phyloP scores from a whole-genome alignment of 1,284 basidiomycete genomes.

The Lentinus polychrous region DNA sequence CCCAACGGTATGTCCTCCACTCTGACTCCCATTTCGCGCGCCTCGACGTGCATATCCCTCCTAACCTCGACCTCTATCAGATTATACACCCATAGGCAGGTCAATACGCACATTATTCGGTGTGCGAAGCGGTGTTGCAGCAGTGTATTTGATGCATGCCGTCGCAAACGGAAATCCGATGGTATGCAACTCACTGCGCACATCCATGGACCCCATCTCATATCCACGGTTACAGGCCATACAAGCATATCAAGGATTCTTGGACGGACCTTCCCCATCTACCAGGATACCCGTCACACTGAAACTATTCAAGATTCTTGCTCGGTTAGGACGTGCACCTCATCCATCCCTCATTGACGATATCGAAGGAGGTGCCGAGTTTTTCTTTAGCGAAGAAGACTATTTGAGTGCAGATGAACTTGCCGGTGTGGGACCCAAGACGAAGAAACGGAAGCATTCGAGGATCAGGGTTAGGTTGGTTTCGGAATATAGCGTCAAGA shows the following conservation, averaged over 20 bases:
- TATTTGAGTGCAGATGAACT: constrained; percentile 35
- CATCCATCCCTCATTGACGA: constrained; percentile 46
- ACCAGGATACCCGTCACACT: constrained; percentile 60
- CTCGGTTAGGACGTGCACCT: constrained; percentile 49
- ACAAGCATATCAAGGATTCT: constrained; percentile 9
- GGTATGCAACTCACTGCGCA: constrained; percentile 34
- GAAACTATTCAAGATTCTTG: constrained; percentile 67
- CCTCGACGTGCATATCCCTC: neutral
- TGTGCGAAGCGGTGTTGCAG: constrained; percentile 45
- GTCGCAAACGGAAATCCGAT: constrained; percentile 53
- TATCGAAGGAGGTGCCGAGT: constrained; percentile 57
- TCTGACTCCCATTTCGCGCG: neutral
- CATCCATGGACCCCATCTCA: too few relatives aligned
- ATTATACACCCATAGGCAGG: constrained; percentile 46
- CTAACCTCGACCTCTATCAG: constrained; percentile 26
- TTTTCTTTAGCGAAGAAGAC: constrained; percentile 60
- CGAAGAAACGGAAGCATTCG: constrained; percentile 5
- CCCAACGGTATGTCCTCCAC: constrained; percentile 38
- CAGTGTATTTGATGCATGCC: constrained; percentile 66
- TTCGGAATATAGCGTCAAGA: constrained; percentile 32
- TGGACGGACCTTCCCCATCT: neutral
- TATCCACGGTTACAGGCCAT: constrained; percentile 8
- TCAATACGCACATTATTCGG: constrained; percentile 55
- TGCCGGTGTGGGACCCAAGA: constrained; percentile 17
- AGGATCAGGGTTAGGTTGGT: constrained; percentile 22